Evolutionary conservation across 805 yeast genomes (phyloP), one percentile per base, ranked within the genome.

Genomic region (Hanseniaspora lindneri): DNA sequence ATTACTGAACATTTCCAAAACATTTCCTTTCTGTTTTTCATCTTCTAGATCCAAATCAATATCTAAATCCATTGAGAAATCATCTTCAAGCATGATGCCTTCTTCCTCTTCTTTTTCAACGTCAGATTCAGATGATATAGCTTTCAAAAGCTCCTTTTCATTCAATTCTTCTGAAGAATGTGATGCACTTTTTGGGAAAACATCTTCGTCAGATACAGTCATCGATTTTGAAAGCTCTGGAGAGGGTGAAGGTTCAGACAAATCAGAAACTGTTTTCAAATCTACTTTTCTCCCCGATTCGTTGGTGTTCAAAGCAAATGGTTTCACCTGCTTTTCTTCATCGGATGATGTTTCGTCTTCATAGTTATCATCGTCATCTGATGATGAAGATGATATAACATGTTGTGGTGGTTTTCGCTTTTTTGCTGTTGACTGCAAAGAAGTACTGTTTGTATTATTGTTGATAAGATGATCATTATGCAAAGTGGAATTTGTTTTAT

Each of bases 301-400:
- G 6, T 39, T 39, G 10, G 16, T 39, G 4, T 39, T 25, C 10
- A 39, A 25, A 24, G 41, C 14, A 25, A 36, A 21, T 3, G 28
- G 28, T 13, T 36, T 20, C 10, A 13, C 23, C 7, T 21, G 9
- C 9, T 23, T 36, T 21, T 21, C 27, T 21, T 21, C 28, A 14
- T 36, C 28, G 8, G 77, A 81, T 1, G 77, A 69, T 0, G 80
- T 64, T 36, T 80, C 63, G 24, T 70, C 63, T 53, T 67, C 68
- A 54, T 78, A 84, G 39, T 68, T 70, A 5, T 59, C 61, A 25
- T 53, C 58, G 9, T 40, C 50, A n/a, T 30, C 52, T n/a, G 23
- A 3, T 16, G 37, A 33, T 7, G 37, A 33, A 5, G 37, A 33
- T 8, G 37, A 33, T 16, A 19, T 17, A 17, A 33, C 6, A 6